Percentiles rank a stretch among this genome's conserved stretches.
Evolutionary conservation across 2,329 filamentous ascomycete species (phyloP).

Genomic region (Colletotrichum higginsianum): DNA sequence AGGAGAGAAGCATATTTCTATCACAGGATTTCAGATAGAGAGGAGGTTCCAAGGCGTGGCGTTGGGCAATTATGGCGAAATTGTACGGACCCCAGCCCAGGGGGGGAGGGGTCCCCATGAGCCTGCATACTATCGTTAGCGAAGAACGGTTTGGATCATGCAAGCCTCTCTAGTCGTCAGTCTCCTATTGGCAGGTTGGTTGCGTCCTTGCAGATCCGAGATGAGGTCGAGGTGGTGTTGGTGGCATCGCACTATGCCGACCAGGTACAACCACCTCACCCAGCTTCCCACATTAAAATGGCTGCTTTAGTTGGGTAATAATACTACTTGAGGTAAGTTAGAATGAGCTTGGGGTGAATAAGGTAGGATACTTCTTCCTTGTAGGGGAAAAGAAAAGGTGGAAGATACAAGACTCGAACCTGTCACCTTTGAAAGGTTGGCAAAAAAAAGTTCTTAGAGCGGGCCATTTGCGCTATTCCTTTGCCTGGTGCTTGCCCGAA

Average conservation of each 20-base stretch:
- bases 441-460: too few relatives aligned
- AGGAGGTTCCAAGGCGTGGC: slow-evolving; percentile 6
- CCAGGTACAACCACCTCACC: too few relatives aligned
- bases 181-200: slow-evolving; percentile 19
- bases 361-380: too few relatives aligned
- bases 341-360: too few relatives aligned
- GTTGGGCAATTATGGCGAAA: slow-evolving; percentile 1
- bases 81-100: not conserved
- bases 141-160: slow-evolving; percentile 12
- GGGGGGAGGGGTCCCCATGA: not conserved
- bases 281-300: too few relatives aligned
- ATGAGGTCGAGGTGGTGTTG: slow-evolving; percentile 24
- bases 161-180: not conserved
- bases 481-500: too few relatives aligned
- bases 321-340: too few relatives aligned
- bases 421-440: too few relatives aligned
- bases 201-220: slow-evolving; percentile 18
- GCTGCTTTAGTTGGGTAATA: too few relatives aligned
- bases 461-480: too few relatives aligned
- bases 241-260: not conserved
- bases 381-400: too few relatives aligned
- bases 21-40: not conserved
- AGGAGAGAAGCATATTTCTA: slow-evolving; percentile 12
- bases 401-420: too few relatives aligned
- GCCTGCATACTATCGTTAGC: slow-evolving; percentile 20